A percentile compares a stretch with the other conserved stretches of the same genome.
These are phyloP conservation scores for Antarctomyces pellizariae DNA, from an alignment of 495 filamentous ascomycete genomes.

Conservation along the genomic window DNA sequence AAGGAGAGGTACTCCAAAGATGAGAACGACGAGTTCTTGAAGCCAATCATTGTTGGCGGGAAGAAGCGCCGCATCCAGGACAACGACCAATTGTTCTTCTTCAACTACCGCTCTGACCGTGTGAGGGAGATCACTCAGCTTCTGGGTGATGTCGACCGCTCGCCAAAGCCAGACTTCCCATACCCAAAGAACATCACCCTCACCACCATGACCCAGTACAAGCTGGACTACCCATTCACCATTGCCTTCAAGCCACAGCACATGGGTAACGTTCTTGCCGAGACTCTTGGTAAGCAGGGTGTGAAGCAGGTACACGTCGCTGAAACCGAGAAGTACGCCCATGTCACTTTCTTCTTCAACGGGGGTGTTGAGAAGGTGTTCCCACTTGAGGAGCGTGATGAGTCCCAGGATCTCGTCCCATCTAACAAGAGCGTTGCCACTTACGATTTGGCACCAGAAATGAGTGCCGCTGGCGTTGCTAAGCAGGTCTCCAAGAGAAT, in stretches of 20 bases:
- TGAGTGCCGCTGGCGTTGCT: constrained; percentile 77
- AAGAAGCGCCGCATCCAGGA: constrained; percentile 64
- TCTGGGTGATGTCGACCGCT: constrained; percentile 74
- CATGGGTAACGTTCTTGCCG: constrained; percentile 91
- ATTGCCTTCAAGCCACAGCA: constrained; percentile 84
- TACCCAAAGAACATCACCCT: constrained; percentile 81
- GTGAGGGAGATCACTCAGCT: constrained; percentile 93
- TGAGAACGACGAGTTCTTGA: constrained; percentile 94
- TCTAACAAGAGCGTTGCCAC: constrained; percentile 67
- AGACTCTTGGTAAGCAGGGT: constrained; percentile 74
- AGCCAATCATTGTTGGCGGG: constrained; percentile 87
- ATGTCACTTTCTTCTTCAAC: constrained; percentile 99
- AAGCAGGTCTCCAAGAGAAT: constrained; percentile 71
- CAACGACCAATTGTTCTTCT: constrained; percentile 89
- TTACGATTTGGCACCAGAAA: constrained; percentile 89
- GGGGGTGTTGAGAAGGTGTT: constrained; percentile 95
- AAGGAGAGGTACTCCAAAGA: constrained; percentile 65
- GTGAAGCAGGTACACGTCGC: constrained; percentile 87
- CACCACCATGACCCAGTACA: constrained; percentile 98
- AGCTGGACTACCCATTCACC: constrained; percentile 78
- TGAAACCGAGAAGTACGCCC: constrained; percentile 97
- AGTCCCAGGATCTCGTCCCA: constrained; percentile 31
- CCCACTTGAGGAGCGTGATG: constrained; percentile 57
- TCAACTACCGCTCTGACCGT: constrained; percentile 99
- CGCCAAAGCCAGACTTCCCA: constrained; percentile 71